Conservation (phyloP, 768 basidiomycete species). For the Mycena vulgaris region DNA sequence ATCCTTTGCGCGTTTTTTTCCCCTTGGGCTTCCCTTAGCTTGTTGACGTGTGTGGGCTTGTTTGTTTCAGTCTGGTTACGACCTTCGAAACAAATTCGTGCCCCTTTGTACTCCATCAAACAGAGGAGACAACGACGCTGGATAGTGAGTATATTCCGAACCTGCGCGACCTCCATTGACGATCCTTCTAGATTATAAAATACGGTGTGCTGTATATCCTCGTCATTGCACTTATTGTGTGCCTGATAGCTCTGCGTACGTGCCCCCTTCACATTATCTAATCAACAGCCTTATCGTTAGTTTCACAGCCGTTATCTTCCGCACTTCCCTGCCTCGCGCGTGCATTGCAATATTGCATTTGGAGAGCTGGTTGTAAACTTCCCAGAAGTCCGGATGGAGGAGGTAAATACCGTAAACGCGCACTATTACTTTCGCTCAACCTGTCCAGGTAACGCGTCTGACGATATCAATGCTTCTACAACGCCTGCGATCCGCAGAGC, state of each 20-base stretch:
- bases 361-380: constrained; percentile 82
- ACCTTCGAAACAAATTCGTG: constrained; percentile 94
- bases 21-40: constrained; percentile 13
- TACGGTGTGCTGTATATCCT: constrained; percentile 86
- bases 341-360: constrained; percentile 88
- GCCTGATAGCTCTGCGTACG: constrained; percentile 86
- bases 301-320: constrained; percentile 72
- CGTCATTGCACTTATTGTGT: constrained; percentile 79
- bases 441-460: constrained; percentile 84
- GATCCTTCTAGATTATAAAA: constrained; percentile 74
- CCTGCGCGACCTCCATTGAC: constrained; percentile 11
- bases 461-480: constrained; percentile 96
- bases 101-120: constrained; percentile 92
- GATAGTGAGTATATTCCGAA: constrained; percentile 72
- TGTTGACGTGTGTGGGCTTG: constrained; percentile 38
- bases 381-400: constrained; percentile 74
- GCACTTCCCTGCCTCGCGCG: constrained; percentile 73
- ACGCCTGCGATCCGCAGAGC: constrained; percentile 86
- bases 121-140: constrained; percentile 91
- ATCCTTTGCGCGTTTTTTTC: constrained; percentile 81
- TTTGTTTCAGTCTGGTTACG: constrained; percentile 87
- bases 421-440: neutral
- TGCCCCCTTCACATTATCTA: constrained; percentile 39
- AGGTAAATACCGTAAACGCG: constrained; percentile 60
- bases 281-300: constrained; percentile 26